Conservation (phyloP, 2,329 filamentous ascomycete genomes). For the Fusarium circinatum region DNA sequence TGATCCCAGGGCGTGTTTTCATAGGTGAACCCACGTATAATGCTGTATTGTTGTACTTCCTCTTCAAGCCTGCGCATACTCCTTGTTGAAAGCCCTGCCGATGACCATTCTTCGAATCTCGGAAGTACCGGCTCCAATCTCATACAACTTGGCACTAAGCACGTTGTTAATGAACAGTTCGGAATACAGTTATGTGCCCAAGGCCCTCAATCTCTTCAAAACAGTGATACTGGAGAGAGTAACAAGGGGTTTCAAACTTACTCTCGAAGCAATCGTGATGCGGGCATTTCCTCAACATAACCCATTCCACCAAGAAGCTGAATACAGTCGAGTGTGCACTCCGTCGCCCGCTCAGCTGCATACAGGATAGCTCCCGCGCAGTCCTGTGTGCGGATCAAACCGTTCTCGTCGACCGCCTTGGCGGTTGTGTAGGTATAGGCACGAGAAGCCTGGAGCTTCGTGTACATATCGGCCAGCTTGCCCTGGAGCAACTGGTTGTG, state of each 20-base stretch:
- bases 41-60: background rate
- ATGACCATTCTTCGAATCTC: constrained; percentile 96
- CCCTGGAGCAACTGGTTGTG: constrained; percentile 95
- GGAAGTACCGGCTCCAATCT: constrained; percentile 96
- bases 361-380: constrained; percentile 95
- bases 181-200: background rate
- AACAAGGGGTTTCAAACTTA: constrained; percentile 47
- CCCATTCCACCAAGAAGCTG: constrained; percentile 96
- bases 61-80: constrained; percentile 65
- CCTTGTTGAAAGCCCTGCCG: constrained; percentile 89
- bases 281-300: constrained; percentile 94
- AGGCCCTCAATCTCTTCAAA: background rate
- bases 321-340: constrained; percentile 86
- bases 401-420: constrained; percentile 79
- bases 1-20: background rate
- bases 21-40: background rate
- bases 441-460: constrained; percentile 84
- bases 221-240: background rate
- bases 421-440: constrained; percentile 91
- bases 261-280: constrained; percentile 82
- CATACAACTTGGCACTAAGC: constrained; percentile 78
- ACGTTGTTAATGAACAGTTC: constrained; percentile 43
- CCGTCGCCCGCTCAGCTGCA: constrained; percentile 88
- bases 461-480: constrained; percentile 97
- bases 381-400: constrained; percentile 82